phyloP scores from a whole-genome alignment of 495 filamentous ascomycete species.

The Aspergillus asperescens region DNA sequence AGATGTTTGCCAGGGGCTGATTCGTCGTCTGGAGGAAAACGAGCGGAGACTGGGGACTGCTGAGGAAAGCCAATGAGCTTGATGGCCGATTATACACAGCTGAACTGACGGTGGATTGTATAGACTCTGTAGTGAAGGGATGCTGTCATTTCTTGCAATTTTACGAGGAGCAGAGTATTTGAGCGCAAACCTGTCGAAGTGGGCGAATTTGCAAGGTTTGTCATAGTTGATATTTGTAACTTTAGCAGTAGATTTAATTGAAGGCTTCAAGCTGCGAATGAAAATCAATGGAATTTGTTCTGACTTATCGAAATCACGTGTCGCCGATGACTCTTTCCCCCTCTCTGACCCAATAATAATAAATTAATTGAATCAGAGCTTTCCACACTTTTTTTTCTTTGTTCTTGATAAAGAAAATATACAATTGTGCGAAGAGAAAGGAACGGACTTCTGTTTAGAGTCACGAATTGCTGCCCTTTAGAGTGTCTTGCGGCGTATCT shows the following conservation, averaged over 20 bases:
- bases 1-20: slow-evolving; percentile 30
- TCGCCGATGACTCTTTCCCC: background rate
- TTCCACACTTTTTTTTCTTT: slow-evolving; percentile 1
- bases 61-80: background rate
- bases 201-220: too few species aligned
- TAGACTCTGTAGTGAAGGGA: too few species aligned
- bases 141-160: background rate
- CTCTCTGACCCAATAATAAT: background rate
- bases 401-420: slow-evolving; percentile 3
- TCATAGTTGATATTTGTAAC: too few species aligned
- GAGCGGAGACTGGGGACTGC: slow-evolving; percentile 17
- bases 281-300: slow-evolving; percentile 1
- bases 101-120: background rate
- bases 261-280: background rate
- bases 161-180: background rate
- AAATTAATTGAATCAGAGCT: background rate
- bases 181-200: too few species aligned
- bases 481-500: background rate
- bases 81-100: too few species aligned
- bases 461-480: background rate
- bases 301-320: slow-evolving; percentile 21
- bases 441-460: background rate
- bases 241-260: background rate
- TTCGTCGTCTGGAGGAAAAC: slow-evolving; percentile 27
- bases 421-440: background rate